Evolutionary conservation across 441 rosid genomes (phyloP).

Genomic region (Aleurites moluccanus): DNA sequence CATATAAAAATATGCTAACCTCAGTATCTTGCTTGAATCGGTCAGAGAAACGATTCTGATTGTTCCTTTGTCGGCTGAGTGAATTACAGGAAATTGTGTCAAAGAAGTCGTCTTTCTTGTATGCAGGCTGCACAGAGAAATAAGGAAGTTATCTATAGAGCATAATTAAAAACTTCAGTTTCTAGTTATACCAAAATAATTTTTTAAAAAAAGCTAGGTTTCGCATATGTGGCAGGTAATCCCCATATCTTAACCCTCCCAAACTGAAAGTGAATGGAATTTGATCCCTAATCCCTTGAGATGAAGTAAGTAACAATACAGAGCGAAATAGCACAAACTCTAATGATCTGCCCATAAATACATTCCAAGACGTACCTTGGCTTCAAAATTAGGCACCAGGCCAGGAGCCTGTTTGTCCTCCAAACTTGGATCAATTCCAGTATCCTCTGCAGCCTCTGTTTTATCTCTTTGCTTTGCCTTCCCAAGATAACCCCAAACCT

Average conservation of each 20-base stretch:
- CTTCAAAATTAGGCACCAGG: slow-evolving; percentile 21
- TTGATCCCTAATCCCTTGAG: not conserved
- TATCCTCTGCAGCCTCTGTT: slow-evolving; percentile 25
- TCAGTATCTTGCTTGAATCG: slow-evolving; percentile 39
- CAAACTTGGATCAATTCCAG: slow-evolving; percentile 23
- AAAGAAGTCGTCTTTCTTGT: slow-evolving; percentile 61
- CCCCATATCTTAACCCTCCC: not conserved
- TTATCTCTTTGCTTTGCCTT: slow-evolving; percentile 42
- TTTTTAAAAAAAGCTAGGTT: not conserved
- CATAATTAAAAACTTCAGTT: not conserved
- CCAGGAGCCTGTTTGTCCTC: slow-evolving; percentile 23
- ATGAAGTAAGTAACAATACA: not conserved
- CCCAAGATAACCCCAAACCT: slow-evolving; percentile 62
- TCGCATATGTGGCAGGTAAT: not conserved
- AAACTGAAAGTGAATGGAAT: not conserved
- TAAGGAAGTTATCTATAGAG: slow-evolving; percentile 1
- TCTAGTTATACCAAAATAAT: not conserved
- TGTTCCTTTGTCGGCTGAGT: slow-evolving; percentile 38
- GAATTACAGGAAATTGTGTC: slow-evolving; percentile 58
- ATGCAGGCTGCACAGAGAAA: slow-evolving; percentile 53
- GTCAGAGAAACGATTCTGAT: slow-evolving; percentile 38
- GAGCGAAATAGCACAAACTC: not conserved
- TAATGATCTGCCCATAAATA: not conserved
- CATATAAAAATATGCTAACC: slow-evolving; percentile 33
- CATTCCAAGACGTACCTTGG: slow-evolving; percentile 29